These are phyloP conservation scores for Kingdonia uniflora DNA, from an alignment of 164 flowering plant species.

Conservation along the genomic window DNA sequence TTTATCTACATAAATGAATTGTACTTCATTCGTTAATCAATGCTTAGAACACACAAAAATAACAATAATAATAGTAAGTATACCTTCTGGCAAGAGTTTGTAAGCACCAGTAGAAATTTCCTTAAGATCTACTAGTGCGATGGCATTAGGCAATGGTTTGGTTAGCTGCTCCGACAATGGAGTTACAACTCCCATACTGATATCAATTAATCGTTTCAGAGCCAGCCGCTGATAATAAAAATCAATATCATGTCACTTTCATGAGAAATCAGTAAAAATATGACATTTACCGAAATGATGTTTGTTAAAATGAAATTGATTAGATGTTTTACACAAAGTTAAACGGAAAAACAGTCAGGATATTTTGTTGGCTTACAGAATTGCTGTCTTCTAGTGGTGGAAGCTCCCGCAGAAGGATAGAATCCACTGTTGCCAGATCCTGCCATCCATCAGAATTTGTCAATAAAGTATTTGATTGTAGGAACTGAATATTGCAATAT, in stretches of 20 bases:
- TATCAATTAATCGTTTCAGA: conserved; percentile 82
- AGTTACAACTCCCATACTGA: conserved; percentile 89
- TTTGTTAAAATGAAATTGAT: too few relatives aligned
- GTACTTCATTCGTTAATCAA: not conserved
- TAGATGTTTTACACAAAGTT: too few relatives aligned
- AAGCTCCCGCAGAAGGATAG: conserved; percentile 78
- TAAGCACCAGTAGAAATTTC: conserved; percentile 72
- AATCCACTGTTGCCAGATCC: conserved; percentile 97
- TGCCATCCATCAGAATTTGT: conserved; percentile 13
- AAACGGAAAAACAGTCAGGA: too few relatives aligned
- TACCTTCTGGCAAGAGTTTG: conserved; percentile 93
- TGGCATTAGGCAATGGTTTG: conserved; percentile 81
- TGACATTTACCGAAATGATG: too few relatives aligned
- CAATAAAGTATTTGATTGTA: not conserved
- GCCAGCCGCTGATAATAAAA: conserved; percentile 60
- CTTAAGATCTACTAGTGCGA: conserved; percentile 70
- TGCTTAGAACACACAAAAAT: not conserved
- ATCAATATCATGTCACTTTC: not conserved
- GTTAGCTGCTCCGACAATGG: conserved; percentile 93
- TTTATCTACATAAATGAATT: not conserved
- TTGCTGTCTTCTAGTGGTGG: conserved; percentile 70
- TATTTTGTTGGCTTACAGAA: conserved; percentile 42
- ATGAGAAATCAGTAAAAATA: too few relatives aligned
- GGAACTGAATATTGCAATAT: too few relatives aligned
- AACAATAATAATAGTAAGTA: not conserved